Base-by-base conservation (phyloP, 805 yeast genomes). In the Kodamaea fukazawae region DNA sequence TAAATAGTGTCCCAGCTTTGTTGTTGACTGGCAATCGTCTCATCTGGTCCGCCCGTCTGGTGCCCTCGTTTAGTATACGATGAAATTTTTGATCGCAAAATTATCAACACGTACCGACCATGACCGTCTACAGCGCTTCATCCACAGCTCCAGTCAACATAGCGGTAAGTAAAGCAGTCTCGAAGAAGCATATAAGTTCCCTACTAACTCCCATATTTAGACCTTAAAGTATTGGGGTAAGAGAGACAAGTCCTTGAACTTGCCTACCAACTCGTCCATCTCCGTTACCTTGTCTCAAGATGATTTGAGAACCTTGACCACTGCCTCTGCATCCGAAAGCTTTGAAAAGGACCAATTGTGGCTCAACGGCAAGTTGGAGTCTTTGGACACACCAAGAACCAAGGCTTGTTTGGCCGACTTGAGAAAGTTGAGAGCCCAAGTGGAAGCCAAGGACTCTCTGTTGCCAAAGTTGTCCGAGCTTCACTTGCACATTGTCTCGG, bases 141-240 rank as follows among this genome's bases (percentile, higher is more conserved):
- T 81, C 86, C 35, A 88, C 97, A 31, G 98, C 99, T 2, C 99
- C 99, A 11, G 99, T 91, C 39, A 91, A 91, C 63, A 91, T 91
- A 63, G 99, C 99, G 14, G 43, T 46, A 36, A 10, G 46, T 42
- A 26, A 15, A 7, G 4, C 29, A n/a, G n/a, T n/a, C n/a, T n/a
- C n/a, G n/a, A n/a, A 9, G 31, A 7, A 9, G 13, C 7, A n/a
- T n/a, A n/a, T 29, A 29, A 7, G 13, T 7, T 29, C 31, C n/a
- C n/a, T 36, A 37, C 48, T 46, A 47, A 49, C 51, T 34, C 7
- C 2, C 26, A 27, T 7, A 30, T 9, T 22, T 47, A 81, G 81
- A 93, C 98, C 29, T 75, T 93, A 49, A 93, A 93, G 67, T 93
- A 93, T 71, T 93, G 99, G 99, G 99, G 99, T 35, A 93, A 93